These are phyloP conservation scores for Candida gorgasii DNA, from an alignment of 805 yeast species.

Conservation along the genomic window DNA sequence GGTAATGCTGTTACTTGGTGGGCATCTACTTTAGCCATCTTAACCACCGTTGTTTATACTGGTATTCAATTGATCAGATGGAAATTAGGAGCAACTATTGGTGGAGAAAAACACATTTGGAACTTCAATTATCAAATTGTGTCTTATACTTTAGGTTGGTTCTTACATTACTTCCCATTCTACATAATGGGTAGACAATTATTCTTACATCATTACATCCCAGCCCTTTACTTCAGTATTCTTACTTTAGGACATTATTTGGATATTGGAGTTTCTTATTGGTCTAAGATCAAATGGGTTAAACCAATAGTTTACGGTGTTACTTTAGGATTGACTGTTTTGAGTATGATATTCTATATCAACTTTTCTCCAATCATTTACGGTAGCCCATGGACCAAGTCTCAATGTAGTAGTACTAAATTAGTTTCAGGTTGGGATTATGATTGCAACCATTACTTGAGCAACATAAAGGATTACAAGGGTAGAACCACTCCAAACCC, in stretches of 20 bases:
- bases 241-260: conserved; percentile 71
- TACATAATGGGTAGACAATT: conserved; percentile 89
- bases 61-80: conserved; percentile 55
- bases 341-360: conserved; percentile 58
- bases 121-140: conserved; percentile 66
- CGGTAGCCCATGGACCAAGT: conserved; percentile 78
- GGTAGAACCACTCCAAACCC: conserved; percentile 9
- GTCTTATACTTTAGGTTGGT: conserved; percentile 70
- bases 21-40: conserved; percentile 57
- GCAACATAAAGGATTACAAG: conserved; percentile 25
- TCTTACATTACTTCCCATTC: conserved; percentile 70
- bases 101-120: conserved; percentile 52
- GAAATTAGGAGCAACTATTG: conserved; percentile 54
- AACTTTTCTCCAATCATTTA: conserved; percentile 72
- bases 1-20: conserved; percentile 87
- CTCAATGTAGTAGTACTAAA: conserved; percentile 62
- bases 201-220: conserved; percentile 84
- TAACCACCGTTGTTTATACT: conserved; percentile 50
- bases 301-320: conserved; percentile 47
- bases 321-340: conserved; percentile 37
- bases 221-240: conserved; percentile 86
- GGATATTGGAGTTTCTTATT: conserved; percentile 49
- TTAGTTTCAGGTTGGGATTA: conserved; percentile 80
- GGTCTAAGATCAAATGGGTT: conserved; percentile 36
- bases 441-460: conserved; percentile 64